phyloP scores from a whole-genome alignment of 2,329 filamentous ascomycete genomes.

The Phialocephala subalpina region DNA sequence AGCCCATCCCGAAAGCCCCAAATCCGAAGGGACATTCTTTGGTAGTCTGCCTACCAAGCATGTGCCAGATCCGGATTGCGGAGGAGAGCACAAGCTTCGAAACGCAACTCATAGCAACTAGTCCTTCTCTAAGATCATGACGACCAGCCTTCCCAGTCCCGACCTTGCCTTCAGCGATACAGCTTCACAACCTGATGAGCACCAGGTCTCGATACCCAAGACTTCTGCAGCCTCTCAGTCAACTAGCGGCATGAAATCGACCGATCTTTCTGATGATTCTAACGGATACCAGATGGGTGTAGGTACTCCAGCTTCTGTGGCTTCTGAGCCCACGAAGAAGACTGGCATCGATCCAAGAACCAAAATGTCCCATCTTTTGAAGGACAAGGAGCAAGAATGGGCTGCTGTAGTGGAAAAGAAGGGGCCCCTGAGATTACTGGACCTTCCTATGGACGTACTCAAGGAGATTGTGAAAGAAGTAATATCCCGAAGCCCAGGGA shows the following conservation, averaged over 20 bases:
- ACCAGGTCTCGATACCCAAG: slow-evolving; percentile 36
- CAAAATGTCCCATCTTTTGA: slow-evolving; percentile 53
- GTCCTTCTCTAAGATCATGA: slow-evolving; percentile 34
- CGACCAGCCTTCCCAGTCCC: slow-evolving; percentile 35
- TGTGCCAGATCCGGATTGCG: slow-evolving; percentile 30
- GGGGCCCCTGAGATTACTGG: slow-evolving; percentile 70
- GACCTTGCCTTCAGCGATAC: slow-evolving; percentile 40
- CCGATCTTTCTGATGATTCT: slow-evolving; percentile 29
- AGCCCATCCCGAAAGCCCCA: not conserved
- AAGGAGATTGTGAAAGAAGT: slow-evolving; percentile 83
- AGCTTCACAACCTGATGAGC: slow-evolving; percentile 41
- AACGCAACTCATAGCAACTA: slow-evolving; percentile 29
- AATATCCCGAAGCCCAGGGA: slow-evolving; percentile 38
- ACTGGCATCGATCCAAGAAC: slow-evolving; percentile 37
- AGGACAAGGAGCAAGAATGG: slow-evolving; percentile 71
- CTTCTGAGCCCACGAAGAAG: slow-evolving; percentile 34
- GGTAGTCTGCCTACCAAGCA: slow-evolving; percentile 24
- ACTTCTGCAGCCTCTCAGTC: slow-evolving; percentile 40
- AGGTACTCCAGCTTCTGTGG: slow-evolving; percentile 28
- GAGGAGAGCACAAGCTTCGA: slow-evolving; percentile 38
- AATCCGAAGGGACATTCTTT: not conserved
- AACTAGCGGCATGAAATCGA: slow-evolving; percentile 33
- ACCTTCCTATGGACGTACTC: slow-evolving; percentile 80
- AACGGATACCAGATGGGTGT: slow-evolving; percentile 34
- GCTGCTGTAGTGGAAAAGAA: slow-evolving; percentile 66